Percentiles rank a stretch among this genome's conserved stretches.
These are phyloP conservation scores for Sarcodon sp. DNA, from an alignment of 768 basidiomycete genomes.

Conservation along the genomic window DNA sequence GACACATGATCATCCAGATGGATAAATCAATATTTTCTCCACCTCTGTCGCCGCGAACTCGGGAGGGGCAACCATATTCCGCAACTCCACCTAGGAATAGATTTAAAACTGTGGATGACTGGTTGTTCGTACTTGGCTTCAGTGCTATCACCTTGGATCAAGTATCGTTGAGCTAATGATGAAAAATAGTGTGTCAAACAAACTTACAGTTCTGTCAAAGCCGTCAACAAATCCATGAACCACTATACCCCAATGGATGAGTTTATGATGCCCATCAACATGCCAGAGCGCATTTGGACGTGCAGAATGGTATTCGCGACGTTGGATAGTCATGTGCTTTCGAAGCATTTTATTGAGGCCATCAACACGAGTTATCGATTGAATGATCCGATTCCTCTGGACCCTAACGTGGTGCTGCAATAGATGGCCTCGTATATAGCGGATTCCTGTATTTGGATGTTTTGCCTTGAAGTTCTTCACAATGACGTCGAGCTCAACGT, in stretches of 20 bases:
- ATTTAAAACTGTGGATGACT: constrained; percentile 11
- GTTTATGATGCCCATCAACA: constrained; percentile 22
- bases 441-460: not conserved
- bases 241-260: constrained; percentile 20
- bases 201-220: constrained; percentile 18
- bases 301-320: constrained; percentile 17
- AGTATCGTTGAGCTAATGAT: not conserved
- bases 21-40: constrained; percentile 18
- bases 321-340: constrained; percentile 4
- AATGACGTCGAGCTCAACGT: not conserved
- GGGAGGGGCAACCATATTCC: constrained; percentile 11
- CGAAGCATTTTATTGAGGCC: not conserved
- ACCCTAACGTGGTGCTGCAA: not conserved
- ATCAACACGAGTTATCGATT: not conserved
- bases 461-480: not conserved
- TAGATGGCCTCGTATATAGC: not conserved
- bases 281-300: constrained; percentile 23
- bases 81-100: constrained; percentile 10
- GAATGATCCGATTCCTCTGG: not conserved
- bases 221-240: constrained; percentile 19
- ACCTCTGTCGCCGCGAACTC: constrained; percentile 15
- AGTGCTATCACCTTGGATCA: constrained; percentile 9
- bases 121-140: constrained; percentile 14
- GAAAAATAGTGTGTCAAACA: not conserved
- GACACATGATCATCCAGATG: constrained; percentile 13